These are phyloP conservation scores for Globisporangium paroecandrum DNA, from an alignment of 352 stramenopile species.

Conservation along the genomic window DNA sequence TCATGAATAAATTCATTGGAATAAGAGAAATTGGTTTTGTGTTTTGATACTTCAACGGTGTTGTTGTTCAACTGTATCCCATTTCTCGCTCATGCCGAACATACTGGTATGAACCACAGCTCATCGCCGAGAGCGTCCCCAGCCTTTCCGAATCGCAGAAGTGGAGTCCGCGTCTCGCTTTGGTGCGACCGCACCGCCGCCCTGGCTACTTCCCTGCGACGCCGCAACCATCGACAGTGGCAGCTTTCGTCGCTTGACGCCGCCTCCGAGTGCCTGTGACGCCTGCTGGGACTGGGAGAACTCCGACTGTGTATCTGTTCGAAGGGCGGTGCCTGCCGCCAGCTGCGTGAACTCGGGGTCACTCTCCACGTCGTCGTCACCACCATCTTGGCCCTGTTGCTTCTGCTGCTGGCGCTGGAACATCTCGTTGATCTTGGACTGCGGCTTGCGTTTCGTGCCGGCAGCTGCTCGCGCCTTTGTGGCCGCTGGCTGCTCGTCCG, in stretches of 20 bases:
- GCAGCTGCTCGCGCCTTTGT: conserved; percentile 11
- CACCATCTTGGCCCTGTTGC: conserved; percentile 6
- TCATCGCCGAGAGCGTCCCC: conserved; percentile 61
- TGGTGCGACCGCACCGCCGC: not conserved
- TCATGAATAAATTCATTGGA: conserved; percentile 14
- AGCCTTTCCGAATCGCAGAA: conserved; percentile 52
- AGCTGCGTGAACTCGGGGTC: conserved; percentile 67
- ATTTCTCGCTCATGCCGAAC: not conserved
- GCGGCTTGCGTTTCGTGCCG: conserved; percentile 29
- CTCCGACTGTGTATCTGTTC: conserved; percentile 45
- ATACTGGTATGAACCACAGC: not conserved
- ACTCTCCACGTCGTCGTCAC: conserved; percentile 66
- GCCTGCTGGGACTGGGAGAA: conserved; percentile 21
- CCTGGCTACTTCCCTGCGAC: conserved; percentile 38
- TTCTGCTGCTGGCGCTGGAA: conserved; percentile 40
- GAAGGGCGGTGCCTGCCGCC: conserved; percentile 14
- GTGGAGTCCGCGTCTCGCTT: conserved; percentile 16
- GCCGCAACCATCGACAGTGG: conserved; percentile 63
- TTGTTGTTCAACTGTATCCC: not conserved
- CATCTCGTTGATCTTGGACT: conserved; percentile 59
- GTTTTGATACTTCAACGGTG: not conserved
- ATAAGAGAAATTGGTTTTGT: not conserved
- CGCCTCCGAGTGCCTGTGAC: conserved; percentile 19
- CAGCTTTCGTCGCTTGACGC: conserved; percentile 52
- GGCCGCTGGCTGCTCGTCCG: conserved; percentile 21